A percentile compares a stretch with the other conserved stretches of the same genome.
Conservation (phyloP, 1,284 basidiomycete species). For the Austroboletus novae-zelandiae region DNA sequence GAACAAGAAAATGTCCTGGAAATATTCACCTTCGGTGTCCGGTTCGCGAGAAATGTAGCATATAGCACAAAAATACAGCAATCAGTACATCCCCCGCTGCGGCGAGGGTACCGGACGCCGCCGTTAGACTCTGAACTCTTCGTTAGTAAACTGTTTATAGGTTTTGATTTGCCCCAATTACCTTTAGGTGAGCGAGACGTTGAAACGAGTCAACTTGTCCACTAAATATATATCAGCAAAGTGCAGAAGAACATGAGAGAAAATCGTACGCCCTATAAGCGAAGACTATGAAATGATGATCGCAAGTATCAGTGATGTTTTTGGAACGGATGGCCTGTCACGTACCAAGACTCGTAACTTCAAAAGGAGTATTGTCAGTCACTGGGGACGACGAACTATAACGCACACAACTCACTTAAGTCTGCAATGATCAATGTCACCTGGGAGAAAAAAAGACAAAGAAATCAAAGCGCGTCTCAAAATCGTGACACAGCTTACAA, state of each 20-base stretch:
- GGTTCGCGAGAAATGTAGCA: slow-evolving; percentile 54
- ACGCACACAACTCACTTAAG: slow-evolving; percentile 41
- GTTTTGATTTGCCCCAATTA: neutral
- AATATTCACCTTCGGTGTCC: slow-evolving; percentile 46
- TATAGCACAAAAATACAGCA: slow-evolving; percentile 46
- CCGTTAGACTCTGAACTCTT: slow-evolving; percentile 39
- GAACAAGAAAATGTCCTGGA: neutral
- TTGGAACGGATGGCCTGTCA: neutral
- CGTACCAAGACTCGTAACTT: slow-evolving; percentile 22
- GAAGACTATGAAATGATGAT: slow-evolving; percentile 34
- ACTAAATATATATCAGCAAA: slow-evolving; percentile 20
- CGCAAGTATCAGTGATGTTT: neutral
- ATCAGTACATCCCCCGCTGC: slow-evolving; percentile 57
- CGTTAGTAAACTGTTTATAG: slow-evolving; percentile 3
- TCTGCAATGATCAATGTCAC: slow-evolving; percentile 42
- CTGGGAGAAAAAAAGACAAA: slow-evolving; percentile 4
- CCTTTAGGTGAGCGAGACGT: slow-evolving; percentile 34
- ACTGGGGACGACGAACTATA: neutral
- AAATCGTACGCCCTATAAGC: slow-evolving; percentile 38
- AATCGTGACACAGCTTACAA: slow-evolving; percentile 8
- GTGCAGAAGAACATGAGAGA: neutral
- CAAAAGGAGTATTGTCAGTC: slow-evolving; percentile 1
- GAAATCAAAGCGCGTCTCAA: neutral
- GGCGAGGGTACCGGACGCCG: slow-evolving; percentile 51
- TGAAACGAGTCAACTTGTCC: slow-evolving; percentile 36